Base-by-base conservation (phyloP, 352 stramenopile genomes). In the Lagenidium sp. region DNA sequence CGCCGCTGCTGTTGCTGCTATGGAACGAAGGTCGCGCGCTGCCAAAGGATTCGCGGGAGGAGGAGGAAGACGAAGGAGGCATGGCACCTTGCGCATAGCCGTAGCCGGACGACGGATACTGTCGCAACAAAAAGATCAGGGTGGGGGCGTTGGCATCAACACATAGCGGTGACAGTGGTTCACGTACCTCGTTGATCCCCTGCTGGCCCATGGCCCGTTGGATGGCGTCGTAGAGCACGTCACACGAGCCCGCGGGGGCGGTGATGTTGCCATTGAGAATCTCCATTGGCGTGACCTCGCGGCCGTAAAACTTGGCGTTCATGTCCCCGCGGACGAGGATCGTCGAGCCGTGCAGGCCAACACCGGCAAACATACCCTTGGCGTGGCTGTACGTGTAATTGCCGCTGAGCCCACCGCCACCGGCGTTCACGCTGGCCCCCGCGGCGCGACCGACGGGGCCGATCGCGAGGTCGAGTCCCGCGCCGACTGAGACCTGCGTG, bases 301-400 rank as follows among this genome's bases (percentile, higher is more conserved):
- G 68, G 12, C 79, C 82, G 58, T 94, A 94, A 41, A 91, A 94
- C 48, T 82, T 69, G 34, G 35, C 53, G 57, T 94, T 94, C 73
- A 94, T 88, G 47, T 90, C 77, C 16, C 78, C 76, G 13, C 82
- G 74, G 22, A 89, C 68, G 43, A 90, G 63, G 44, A 94, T 92
- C 30, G 77, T 89, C 18, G 79, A 90, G 37, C 79, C 79, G 41
- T 91, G 77, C 16, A 94, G 63, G 1, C 77, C 79, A 13, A 89
- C 58, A 22, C 82, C 82, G 0, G 79, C 82, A 40, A 90, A 94
- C 29, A 63, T 58, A 8, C 82, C 82, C 53, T 92, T 94, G 21
- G 77, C 70, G 48, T 84, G 82, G 52, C 68, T 85, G 63, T 94
- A 94, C 45, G 79, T 87, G 62, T 86, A 94, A 53, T 91, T 94